A percentile compares a stretch with the other conserved stretches of the same genome.
Conservation (phyloP, 192 early-diverging fungal genomes). For the Umbelopsis isabellina region DNA sequence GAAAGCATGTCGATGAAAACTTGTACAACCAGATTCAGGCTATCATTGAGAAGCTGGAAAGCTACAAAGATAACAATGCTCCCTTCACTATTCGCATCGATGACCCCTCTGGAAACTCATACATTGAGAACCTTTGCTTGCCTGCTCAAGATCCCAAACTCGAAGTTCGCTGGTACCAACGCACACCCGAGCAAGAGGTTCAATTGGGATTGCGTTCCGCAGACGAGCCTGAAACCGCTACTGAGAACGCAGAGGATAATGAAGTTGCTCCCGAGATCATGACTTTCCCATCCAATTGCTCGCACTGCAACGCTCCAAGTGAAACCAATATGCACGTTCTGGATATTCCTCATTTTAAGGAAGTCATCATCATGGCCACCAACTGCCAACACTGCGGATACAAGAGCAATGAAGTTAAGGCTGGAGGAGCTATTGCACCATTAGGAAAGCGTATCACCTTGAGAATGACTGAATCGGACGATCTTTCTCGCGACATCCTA, state of each 20-base stretch:
- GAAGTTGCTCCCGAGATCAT: constrained; percentile 73
- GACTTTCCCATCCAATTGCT: constrained; percentile 85
- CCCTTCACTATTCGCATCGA: constrained; percentile 82
- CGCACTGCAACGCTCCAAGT: constrained; percentile 70
- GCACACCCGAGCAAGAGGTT: constrained; percentile 81
- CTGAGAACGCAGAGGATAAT: constrained; percentile 51
- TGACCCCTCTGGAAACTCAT: constrained; percentile 92
- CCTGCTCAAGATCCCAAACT: constrained; percentile 81
- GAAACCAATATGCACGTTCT: constrained; percentile 91
- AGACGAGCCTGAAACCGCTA: constrained; percentile 23
- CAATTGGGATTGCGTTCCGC: constrained; percentile 64
- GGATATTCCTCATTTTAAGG: constrained; percentile 94
- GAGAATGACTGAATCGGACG: constrained; percentile 80
- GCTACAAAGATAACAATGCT: constrained; percentile 53
- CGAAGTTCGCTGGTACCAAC: constrained; percentile 61
- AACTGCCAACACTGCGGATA: constrained; percentile 89
- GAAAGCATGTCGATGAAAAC: constrained; percentile 67
- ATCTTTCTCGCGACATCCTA: constrained; percentile 90
- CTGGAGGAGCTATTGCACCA: constrained; percentile 82
- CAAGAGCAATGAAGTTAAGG: constrained; percentile 96
- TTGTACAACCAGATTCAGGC: constrained; percentile 76
- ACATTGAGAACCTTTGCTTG: constrained; percentile 83
- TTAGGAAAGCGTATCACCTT: constrained; percentile 84
- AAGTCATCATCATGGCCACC: constrained; percentile 95
- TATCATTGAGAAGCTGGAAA: constrained; percentile 66